A percentile compares a stretch with the other conserved stretches of the same genome.
Conservation (phyloP, 78 protist genomes). For the Goniomonas avonlea region DNA sequence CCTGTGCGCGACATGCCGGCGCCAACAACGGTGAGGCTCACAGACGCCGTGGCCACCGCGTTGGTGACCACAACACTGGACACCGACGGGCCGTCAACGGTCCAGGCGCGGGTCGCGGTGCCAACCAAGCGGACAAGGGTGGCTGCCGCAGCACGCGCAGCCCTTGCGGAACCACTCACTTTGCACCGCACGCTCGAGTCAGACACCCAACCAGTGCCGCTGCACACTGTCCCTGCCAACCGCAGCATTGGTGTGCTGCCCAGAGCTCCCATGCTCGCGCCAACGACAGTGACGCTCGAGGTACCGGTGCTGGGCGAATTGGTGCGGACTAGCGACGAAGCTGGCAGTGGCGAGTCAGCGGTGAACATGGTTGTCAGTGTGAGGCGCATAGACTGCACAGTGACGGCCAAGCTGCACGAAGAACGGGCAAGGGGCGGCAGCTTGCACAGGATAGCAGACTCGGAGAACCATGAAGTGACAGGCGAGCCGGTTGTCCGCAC, state of each 20-base stretch:
- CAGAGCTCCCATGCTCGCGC: neutral
- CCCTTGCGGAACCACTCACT: neutral
- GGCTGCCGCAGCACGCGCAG: neutral
- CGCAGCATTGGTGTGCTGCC: neutral
- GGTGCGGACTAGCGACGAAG: too few species aligned
- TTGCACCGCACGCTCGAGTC: conserved; percentile 12
- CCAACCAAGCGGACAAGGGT: neutral
- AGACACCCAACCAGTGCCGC: conserved; percentile 1
- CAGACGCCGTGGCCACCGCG: neutral
- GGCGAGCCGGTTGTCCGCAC: too few species aligned
- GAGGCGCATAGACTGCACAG: too few species aligned
- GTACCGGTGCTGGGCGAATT: conserved; percentile 5
- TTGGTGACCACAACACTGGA: neutral
- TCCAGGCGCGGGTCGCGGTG: neutral
- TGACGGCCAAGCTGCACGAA: too few species aligned
- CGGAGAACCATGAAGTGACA: too few species aligned
- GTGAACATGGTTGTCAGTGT: too few species aligned
- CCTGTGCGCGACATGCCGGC: neutral
- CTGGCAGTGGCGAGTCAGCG: too few species aligned
- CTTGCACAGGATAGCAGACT: too few species aligned
- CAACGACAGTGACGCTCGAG: neutral
- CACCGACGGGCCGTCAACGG: too few species aligned
- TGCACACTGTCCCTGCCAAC: neutral
- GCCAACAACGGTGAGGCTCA: neutral
- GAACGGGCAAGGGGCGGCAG: too few species aligned